Evolutionary conservation across 2,329 filamentous ascomycete genomes (phyloP), one percentile per base, ranked within the genome.

Genomic region (Aspergillus brunneoviolaceus): DNA sequence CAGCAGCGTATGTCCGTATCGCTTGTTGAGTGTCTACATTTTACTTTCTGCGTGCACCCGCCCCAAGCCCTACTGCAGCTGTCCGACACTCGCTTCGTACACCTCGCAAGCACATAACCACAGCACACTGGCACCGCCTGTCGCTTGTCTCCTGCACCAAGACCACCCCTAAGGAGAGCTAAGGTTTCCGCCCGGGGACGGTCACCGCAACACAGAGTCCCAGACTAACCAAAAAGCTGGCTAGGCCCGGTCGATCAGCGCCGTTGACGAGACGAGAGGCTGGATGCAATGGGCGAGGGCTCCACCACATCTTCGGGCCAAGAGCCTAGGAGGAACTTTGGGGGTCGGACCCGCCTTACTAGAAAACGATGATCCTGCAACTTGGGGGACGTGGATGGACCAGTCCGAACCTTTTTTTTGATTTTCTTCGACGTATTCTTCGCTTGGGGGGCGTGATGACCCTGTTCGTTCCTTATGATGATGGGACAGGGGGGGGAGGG

Each of bases 191-290:
- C 33, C 42, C 14, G 52, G 52, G 52, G 48, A 29, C 27, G 7
- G 52, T 29, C 52, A 48, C 47, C 53, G 53, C 42, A 29, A 29
- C 27, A 29, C 27, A 9, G 27, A 7, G 27, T 47, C 21, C 45
- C 5, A 31, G 29, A 31, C 53, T 55, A 55, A 48, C 14, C 53
- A 10, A 16, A 9, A 49, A n/a, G 21, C 12, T 39, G 53, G 19
- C 42, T 49, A 55, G 53, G 23, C 16, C 29, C 27, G 48, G 55
- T 27, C 42, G 60, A 61, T 61, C 60, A 55, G 60, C 60, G 47
- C 60, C 60, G 60, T 61, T 61, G 57, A 45, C 56, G 52, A 50
- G 60, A 55, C 52, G 42, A 59, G 39, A 19, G 49, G 58, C 59
- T 59, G 56, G 56, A 55, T 51, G 56, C 47, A 48, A 54, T 35